Percentiles rank a stretch among this genome's conserved stretches.
phyloP scores from a whole-genome alignment of 75 land plant genomes.

The Larix kaempferi region DNA sequence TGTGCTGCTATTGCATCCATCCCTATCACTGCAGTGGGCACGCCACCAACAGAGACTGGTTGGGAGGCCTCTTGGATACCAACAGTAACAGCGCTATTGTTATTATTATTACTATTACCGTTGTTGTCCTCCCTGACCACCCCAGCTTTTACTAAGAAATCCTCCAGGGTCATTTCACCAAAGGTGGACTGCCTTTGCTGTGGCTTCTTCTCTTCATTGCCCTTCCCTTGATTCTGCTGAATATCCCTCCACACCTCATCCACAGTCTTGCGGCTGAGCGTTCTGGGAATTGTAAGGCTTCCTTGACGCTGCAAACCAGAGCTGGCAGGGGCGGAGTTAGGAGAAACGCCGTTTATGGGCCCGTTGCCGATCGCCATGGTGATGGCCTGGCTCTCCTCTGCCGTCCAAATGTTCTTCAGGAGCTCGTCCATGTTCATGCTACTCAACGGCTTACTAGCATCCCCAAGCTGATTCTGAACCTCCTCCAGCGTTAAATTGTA shows the following conservation, averaged over 20 bases:
- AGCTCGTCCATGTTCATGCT: constrained; percentile 90
- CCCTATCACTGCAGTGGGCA: constrained; percentile 7
- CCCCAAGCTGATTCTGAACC: constrained; percentile 54
- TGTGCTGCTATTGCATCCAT: constrained; percentile 9
- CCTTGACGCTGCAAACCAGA: constrained; percentile 29
- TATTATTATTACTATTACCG: background rate
- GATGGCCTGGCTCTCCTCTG: constrained; percentile 56
- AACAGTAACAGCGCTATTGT: constrained; percentile 8
- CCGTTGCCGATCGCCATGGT: constrained; percentile 11
- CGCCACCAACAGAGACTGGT: background rate
- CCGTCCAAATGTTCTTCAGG: constrained; percentile 61
- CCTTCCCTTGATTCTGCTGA: constrained; percentile 22
- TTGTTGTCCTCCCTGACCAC: constrained; percentile 31
- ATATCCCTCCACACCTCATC: constrained; percentile 72
- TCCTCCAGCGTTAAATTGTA: constrained; percentile 48
- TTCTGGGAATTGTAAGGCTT: constrained; percentile 35
- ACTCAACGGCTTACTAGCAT: constrained; percentile 66
- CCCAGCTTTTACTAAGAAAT: constrained; percentile 69
- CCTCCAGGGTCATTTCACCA: constrained; percentile 75
- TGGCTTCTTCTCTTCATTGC: constrained; percentile 11
- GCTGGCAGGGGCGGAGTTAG: background rate
- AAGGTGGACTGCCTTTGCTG: constrained; percentile 41
- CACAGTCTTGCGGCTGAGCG: constrained; percentile 59
- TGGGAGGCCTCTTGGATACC: background rate
- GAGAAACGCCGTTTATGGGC: background rate